Percentiles rank a stretch among this genome's conserved stretches.
Evolutionary conservation across 768 basidiomycete species (phyloP).

Genomic region (Dendrothele bispora): DNA sequence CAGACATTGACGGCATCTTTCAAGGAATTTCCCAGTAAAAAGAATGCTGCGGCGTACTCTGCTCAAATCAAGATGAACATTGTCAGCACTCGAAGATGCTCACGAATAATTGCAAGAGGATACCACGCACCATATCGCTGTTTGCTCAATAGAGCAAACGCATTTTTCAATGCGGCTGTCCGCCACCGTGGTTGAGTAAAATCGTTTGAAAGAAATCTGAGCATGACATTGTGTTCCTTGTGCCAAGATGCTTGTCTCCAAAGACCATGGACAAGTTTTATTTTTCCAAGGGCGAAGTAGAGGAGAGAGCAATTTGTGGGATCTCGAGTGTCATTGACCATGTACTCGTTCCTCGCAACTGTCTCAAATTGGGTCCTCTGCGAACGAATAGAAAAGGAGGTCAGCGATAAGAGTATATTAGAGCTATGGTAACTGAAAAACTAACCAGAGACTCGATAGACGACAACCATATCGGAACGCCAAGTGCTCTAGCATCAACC

Average conservation of each 20-base stretch:
- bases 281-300: conserved; percentile 94
- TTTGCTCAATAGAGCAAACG: conserved; percentile 88
- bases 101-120: background rate
- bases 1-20: conserved; percentile 94
- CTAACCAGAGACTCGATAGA: conserved; percentile 78
- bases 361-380: conserved; percentile 83
- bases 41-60: conserved; percentile 99
- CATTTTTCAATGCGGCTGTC: conserved; percentile 94
- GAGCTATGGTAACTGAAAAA: too few relatives aligned
- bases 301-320: conserved; percentile 87
- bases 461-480: conserved; percentile 85
- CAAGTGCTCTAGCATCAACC: conserved; percentile 84
- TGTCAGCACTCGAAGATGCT: conserved; percentile 7
- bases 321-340: conserved; percentile 84
- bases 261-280: conserved; percentile 88
- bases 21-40: conserved; percentile 84
- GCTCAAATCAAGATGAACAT: too few relatives aligned
- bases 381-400: too few relatives aligned
- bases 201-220: conserved; percentile 91
- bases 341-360: conserved; percentile 91
- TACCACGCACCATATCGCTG: conserved; percentile 78
- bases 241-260: conserved; percentile 97
- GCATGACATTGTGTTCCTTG: conserved; percentile 83
- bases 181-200: conserved; percentile 84
- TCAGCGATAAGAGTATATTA: too few relatives aligned